A percentile compares a stretch with the other conserved stretches of the same genome.
phyloP scores from a whole-genome alignment of 2,329 filamentous ascomycete species.

The Fusarium sacchari region DNA sequence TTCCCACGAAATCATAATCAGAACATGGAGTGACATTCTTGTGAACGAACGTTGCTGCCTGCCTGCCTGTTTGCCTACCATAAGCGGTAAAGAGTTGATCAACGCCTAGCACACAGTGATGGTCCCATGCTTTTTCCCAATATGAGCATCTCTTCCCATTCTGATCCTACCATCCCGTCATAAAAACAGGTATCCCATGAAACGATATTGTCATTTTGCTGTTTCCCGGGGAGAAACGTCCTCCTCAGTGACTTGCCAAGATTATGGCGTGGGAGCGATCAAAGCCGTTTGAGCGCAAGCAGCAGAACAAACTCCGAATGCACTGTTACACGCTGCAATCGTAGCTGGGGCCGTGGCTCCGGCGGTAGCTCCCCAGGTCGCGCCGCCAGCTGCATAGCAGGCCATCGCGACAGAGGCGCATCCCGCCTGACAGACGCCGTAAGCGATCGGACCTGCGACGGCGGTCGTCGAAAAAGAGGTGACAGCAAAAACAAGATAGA shows the following conservation, averaged over 20 bases:
- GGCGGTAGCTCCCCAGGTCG: neutral
- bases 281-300: neutral
- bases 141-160: too few species aligned
- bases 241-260: neutral
- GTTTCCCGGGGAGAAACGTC: fast-evolving
- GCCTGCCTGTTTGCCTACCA: neutral
- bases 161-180: neutral
- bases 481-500: fast-evolving
- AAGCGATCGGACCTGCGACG: neutral
- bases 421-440: neutral
- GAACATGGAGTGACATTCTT: neutral
- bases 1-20: neutral
- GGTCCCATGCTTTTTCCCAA: neutral
- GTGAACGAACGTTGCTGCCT: neutral
- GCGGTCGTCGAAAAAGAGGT: fast-evolving
- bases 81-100: neutral
- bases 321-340: neutral
- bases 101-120: neutral
- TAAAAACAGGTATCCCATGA: too few species aligned
- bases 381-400: neutral
- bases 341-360: neutral
- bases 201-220: neutral
- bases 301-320: slow-evolving; percentile 7
- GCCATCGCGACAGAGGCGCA: neutral
- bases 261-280: neutral